phyloP scores from a whole-genome alignment of 345 rosid species.

The Linum tenue region DNA sequence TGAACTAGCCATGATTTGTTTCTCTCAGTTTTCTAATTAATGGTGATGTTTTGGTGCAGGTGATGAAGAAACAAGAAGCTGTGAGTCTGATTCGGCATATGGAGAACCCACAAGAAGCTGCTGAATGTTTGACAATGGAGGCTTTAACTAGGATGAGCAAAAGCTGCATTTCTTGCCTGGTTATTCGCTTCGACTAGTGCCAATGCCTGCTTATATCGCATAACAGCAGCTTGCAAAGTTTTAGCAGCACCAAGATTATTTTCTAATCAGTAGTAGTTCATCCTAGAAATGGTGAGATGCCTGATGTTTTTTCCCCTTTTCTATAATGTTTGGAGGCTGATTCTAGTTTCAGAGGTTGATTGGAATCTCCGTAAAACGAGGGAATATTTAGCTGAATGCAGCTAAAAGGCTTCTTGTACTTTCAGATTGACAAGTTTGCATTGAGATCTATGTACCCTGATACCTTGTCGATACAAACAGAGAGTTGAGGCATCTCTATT shows the following conservation, averaged over 20 bases:
- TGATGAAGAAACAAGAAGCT: constrained; percentile 73
- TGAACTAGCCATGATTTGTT: background rate
- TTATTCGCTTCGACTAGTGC: constrained; percentile 43
- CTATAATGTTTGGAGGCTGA: background rate
- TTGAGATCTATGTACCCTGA: too few species aligned
- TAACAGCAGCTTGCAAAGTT: too few species aligned
- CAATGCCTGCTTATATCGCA: too few species aligned
- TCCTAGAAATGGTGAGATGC: too few species aligned
- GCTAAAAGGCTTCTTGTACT: background rate
- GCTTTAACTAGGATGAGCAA: constrained; percentile 50
- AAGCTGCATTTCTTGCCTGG: constrained; percentile 48
- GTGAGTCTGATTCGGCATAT: constrained; percentile 50
- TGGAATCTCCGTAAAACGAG: background rate
- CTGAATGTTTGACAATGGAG: constrained; percentile 59
- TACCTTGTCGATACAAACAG: too few species aligned
- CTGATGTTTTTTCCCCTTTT: too few species aligned
- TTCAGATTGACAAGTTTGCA: background rate
- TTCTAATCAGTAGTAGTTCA: too few species aligned
- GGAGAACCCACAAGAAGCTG: constrained; percentile 59
- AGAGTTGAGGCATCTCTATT: too few species aligned
- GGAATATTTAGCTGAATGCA: background rate
- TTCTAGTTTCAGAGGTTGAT: background rate
- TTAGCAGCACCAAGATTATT: too few species aligned
- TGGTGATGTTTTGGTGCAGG: constrained; percentile 25
- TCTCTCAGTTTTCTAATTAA: background rate